Evolutionary conservation across 768 basidiomycete species (phyloP), one percentile per base, ranked within the genome.

Genomic region (Trametes punicea): DNA sequence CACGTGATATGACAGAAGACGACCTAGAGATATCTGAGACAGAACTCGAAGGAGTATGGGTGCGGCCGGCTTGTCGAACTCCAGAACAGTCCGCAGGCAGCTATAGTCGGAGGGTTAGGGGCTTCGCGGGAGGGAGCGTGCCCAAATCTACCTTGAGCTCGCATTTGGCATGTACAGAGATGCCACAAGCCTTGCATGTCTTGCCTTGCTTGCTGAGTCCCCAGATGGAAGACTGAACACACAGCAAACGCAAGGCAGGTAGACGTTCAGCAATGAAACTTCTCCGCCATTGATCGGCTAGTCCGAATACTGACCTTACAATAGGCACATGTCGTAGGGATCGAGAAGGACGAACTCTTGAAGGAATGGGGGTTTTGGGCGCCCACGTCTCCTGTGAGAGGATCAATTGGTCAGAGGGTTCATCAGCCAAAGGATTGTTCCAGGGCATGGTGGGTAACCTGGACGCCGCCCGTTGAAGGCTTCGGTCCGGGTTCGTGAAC

Each of bases 171-270:
- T 93, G 91, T 6, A 93, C 90, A 18, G 87, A 85, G 46, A 93
- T 70, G 1, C 86, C 84, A 67, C 92, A 93, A 11, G 75, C 70
- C 67, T 78, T 85, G 73, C 91, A 93, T 6, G 86, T 90, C 73
- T 91, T 93, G 30, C 91, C 91, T 66, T 90, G 88, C 69, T 90
- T 92, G 67, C 82, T 87, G 40, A 93, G 73, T 8, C 91, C 92
- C 90, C 91, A 93, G 27, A 93, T 91, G 7, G 87, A 88, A 9
- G 85, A 77, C 90, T 92, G 41, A 7, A 10, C 42, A 33, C 51
- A 7, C 30, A 30, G 3, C 15, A 13, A 46, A 26, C 26, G 39
- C 23, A 55, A 29, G 42, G 38, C 29, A 62, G 3, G n/a, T 13
- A 46, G 16, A 34, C 46, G 36, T 31, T 27, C 16, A 18, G 23